Evolutionary conservation across 148 eudicot genomes (phyloP).

Genomic region (Camellia granthamiana): DNA sequence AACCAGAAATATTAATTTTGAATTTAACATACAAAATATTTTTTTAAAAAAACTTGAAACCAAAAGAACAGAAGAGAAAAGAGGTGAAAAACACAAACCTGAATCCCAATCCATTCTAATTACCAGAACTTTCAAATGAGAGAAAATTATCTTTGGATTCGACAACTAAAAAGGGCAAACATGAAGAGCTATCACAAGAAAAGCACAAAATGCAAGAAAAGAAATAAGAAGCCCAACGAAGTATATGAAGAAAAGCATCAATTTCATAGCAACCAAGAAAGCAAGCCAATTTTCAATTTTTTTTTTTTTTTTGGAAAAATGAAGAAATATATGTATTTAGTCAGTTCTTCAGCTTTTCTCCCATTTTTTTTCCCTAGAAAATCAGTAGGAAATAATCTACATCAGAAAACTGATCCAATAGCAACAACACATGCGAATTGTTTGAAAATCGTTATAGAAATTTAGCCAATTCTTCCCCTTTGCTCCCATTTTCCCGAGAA

Average conservation of each 20-base stretch:
- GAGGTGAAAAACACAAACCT: conserved; percentile 9
- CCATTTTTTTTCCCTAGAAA: not conserved
- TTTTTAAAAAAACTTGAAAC: not conserved
- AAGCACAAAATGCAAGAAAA: conserved; percentile 17
- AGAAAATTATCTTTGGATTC: not conserved
- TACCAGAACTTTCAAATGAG: not conserved
- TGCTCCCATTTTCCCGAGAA: no score
- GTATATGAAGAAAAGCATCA: conserved; percentile 10
- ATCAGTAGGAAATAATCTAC: not conserved
- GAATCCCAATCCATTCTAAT: conserved; percentile 21
- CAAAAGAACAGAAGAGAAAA: not conserved
- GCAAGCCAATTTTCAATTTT: not conserved
- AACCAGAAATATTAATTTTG: not conserved
- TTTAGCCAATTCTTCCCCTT: no score
- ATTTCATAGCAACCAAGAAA: not conserved
- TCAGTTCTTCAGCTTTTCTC: not conserved
- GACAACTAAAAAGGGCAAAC: not conserved
- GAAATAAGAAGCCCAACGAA: conserved; percentile 17
- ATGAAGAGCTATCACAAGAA: not conserved
- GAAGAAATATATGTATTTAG: not conserved
- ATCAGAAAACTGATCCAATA: conserved; percentile 1
- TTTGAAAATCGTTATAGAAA: conserved; percentile 12
- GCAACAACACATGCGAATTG: conserved; percentile 43
- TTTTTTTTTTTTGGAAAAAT: not conserved
- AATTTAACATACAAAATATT: not conserved